Conservation (phyloP, 2,329 filamentous ascomycete species). For the Rutstroemia sp. region DNA sequence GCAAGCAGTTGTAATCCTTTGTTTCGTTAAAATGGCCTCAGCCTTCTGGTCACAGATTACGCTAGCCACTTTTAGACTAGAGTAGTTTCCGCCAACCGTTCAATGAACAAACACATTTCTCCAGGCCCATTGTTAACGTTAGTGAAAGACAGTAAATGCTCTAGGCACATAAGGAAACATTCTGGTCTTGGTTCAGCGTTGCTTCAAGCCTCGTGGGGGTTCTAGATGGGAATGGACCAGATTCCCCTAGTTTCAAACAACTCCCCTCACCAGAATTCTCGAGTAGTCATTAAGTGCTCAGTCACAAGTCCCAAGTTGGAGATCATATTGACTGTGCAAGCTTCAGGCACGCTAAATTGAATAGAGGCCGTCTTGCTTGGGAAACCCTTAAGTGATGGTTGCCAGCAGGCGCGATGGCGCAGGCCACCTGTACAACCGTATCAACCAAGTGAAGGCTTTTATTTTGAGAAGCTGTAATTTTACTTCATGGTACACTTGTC, state of each 20-base stretch:
- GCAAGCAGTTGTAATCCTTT: conserved; percentile 3
- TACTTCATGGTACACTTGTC: too few relatives aligned
- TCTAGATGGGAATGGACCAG: too few relatives aligned
- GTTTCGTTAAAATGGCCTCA: conserved; percentile 7
- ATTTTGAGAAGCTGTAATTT: not conserved
- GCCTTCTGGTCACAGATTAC: not conserved
- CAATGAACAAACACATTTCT: not conserved
- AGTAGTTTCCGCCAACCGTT: too few relatives aligned
- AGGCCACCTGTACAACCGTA: too few relatives aligned
- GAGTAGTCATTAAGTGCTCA: too few relatives aligned
- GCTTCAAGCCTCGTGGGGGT: not conserved
- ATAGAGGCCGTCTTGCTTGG: too few relatives aligned
- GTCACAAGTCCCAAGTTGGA: too few relatives aligned
- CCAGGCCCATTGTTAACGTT: not conserved
- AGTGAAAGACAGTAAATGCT: not conserved
- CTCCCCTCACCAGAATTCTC: not conserved
- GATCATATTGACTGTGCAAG: too few relatives aligned
- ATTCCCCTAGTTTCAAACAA: not conserved
- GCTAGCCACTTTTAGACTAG: not conserved
- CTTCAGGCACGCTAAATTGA: too few relatives aligned
- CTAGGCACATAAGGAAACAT: conserved; percentile 44
- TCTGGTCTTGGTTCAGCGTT: conserved; percentile 36
- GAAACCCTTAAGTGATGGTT: too few relatives aligned
- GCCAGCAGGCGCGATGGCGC: too few relatives aligned
- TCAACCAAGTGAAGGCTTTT: too few relatives aligned